Percentiles rank a stretch among this genome's conserved stretches.
These are phyloP conservation scores for Scheffersomyces titani DNA, from an alignment of 1,139 yeast species.

Conservation along the genomic window DNA sequence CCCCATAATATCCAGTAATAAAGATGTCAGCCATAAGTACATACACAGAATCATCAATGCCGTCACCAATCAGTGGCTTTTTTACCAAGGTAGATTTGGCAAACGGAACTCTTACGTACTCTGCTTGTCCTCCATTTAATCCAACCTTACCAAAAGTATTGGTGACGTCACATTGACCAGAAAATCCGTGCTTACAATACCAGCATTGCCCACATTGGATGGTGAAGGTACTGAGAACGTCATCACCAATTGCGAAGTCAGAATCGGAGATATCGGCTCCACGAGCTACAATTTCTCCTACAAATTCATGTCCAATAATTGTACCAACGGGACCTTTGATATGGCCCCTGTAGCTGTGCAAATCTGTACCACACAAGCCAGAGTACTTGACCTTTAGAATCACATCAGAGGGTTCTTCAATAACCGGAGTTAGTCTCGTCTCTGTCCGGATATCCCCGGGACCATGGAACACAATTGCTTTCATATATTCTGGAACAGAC, in stretches of 20 bases:
- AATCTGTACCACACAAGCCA: conserved; percentile 64
- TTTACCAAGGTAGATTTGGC: conserved; percentile 54
- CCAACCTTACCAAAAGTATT: conserved; percentile 57
- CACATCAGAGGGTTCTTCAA: conserved; percentile 46
- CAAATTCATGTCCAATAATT: conserved; percentile 53
- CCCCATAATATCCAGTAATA: conserved; percentile 65
- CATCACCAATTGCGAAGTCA: conserved; percentile 43
- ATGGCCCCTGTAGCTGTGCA: conserved; percentile 62
- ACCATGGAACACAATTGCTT: conserved; percentile 58
- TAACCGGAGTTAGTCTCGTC: conserved; percentile 43
- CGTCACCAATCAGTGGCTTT: conserved; percentile 31
- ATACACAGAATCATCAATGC: conserved; percentile 46
- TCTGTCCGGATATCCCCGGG: conserved; percentile 47
- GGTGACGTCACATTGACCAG: conserved; percentile 53
- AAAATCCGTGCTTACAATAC: conserved; percentile 53
- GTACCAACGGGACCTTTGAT: conserved; percentile 45
- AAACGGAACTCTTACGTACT: conserved; percentile 57
- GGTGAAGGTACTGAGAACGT: conserved; percentile 53
- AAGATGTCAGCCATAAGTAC: conserved; percentile 68
- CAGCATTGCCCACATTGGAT: conserved; percentile 59
- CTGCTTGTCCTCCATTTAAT: conserved; percentile 63
- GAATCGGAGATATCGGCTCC: conserved; percentile 33
- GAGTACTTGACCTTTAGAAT: conserved; percentile 53
- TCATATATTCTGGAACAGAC: conserved; percentile 36
- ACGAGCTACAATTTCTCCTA: conserved; percentile 41